phyloP scores from a whole-genome alignment of 371 early-diverging fungal genomes.

The Batrachochytrium dendrobatidis region DNA sequence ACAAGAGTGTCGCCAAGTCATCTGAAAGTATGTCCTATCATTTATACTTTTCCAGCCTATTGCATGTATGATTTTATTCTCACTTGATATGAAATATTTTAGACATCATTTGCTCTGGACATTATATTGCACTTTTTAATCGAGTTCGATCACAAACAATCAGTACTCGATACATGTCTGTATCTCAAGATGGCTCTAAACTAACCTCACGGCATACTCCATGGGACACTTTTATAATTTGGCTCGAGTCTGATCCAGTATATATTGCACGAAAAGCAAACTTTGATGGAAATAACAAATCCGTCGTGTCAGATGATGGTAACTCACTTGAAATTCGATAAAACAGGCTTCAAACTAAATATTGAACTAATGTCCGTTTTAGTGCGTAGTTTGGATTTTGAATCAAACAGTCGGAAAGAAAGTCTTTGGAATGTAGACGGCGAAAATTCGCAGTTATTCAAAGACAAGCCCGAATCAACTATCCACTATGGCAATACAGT shows the following conservation, averaged over 20 bases:
- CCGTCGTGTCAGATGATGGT: neutral
- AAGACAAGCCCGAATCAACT: too few relatives aligned
- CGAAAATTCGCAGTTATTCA: too few relatives aligned
- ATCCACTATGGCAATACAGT: slow-evolving; percentile 30
- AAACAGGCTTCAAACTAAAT: too few relatives aligned
- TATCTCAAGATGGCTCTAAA: slow-evolving; percentile 35
- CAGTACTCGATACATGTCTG: slow-evolving; percentile 35
- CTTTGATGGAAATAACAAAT: neutral
- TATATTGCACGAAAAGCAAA: neutral
- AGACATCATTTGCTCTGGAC: slow-evolving; percentile 61
- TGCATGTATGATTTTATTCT: too few relatives aligned
- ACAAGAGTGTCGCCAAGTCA: slow-evolving; percentile 1
- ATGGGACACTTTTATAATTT: slow-evolving; percentile 87
- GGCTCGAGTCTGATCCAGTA: slow-evolving; percentile 61
- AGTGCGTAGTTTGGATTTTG: neutral
- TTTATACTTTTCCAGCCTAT: neutral
- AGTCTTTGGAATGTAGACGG: neutral
- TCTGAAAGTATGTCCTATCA: neutral
- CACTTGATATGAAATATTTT: neutral
- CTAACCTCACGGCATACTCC: slow-evolving; percentile 70
- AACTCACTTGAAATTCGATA: too few relatives aligned
- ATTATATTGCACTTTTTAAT: slow-evolving; percentile 26
- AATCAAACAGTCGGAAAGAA: neutral
- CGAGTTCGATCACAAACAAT: slow-evolving; percentile 44
- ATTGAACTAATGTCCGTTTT: too few relatives aligned